Evolutionary conservation across 2,329 filamentous ascomycete genomes (phyloP).

Genomic region (Paraphoma sp.): DNA sequence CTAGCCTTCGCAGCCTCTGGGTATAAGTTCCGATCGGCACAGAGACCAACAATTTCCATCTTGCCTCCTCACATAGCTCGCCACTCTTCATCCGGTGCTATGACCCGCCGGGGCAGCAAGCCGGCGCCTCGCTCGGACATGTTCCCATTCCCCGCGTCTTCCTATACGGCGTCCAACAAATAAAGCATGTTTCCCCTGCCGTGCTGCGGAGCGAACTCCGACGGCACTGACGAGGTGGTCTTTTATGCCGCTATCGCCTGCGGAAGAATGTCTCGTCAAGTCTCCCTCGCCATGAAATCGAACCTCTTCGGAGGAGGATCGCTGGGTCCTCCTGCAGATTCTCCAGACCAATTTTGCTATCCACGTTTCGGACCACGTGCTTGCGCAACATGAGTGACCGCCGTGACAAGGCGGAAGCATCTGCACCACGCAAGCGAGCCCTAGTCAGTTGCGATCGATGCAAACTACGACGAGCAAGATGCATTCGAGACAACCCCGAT

Average conservation of each 20-base stretch:
- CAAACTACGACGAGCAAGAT: constrained; percentile 37
- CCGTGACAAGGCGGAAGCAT: constrained; percentile 22
- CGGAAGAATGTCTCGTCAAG: not conserved
- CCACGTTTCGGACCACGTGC: not conserved
- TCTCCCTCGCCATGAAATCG: not conserved
- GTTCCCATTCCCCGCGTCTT: not conserved
- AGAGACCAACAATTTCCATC: too few relatives aligned
- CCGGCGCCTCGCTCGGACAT: not conserved
- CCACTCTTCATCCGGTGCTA: not conserved
- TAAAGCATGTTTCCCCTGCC: not conserved
- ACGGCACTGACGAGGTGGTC: not conserved
- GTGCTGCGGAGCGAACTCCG: not conserved
- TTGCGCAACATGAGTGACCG: constrained; percentile 17
- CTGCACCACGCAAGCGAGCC: constrained; percentile 34
- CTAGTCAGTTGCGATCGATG: constrained; percentile 41
- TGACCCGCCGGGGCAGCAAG: not conserved
- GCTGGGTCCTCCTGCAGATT: constrained; percentile 1
- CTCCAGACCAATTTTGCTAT: constrained; percentile 3
- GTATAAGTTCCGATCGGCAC: not conserved
- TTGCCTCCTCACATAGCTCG: not conserved
- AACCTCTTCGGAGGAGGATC: not conserved
- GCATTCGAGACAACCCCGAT: constrained; percentile 35
- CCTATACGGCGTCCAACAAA: not conserved
- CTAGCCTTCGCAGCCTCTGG: not conserved
- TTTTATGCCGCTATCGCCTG: not conserved